Percentiles rank a stretch among this genome's conserved stretches.
phyloP scores from a whole-genome alignment of 2,329 filamentous ascomycete genomes.

The Microcera coccophila region DNA sequence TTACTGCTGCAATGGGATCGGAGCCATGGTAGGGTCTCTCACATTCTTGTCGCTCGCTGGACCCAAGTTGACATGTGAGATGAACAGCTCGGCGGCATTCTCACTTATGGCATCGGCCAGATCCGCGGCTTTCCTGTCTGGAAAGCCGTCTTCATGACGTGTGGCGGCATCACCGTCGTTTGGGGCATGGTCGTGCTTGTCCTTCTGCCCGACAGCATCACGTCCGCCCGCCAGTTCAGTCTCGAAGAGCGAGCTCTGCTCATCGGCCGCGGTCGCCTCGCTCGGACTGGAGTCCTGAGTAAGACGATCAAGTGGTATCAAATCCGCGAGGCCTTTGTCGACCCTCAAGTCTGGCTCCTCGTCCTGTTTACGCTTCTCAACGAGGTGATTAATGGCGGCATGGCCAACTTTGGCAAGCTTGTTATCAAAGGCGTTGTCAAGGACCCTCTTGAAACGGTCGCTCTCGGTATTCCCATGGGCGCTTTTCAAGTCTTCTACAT shows the following conservation, averaged over 20 bases:
- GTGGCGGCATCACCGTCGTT: slow-evolving; percentile 37
- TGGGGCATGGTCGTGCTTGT: slow-evolving; percentile 38
- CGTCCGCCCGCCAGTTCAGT: slow-evolving; percentile 31
- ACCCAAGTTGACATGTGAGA: no score
- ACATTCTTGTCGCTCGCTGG: no score
- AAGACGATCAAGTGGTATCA: slow-evolving; percentile 43
- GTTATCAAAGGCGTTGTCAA: slow-evolving; percentile 48
- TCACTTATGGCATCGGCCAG: slow-evolving; percentile 53
- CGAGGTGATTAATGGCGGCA: slow-evolving; percentile 51
- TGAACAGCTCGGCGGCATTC: slow-evolving; percentile 42
- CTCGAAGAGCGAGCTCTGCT: slow-evolving; percentile 28
- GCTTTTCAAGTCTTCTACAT: slow-evolving; percentile 52
- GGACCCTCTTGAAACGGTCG: slow-evolving; percentile 39
- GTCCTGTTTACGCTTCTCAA: slow-evolving; percentile 53
- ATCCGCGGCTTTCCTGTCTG: slow-evolving; percentile 39
- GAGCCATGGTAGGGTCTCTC: slow-evolving; percentile 37
- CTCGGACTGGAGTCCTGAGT: slow-evolving; percentile 39
- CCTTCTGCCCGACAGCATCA: slow-evolving; percentile 38
- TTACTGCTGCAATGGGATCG: slow-evolving; percentile 43
- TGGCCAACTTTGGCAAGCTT: slow-evolving; percentile 53
- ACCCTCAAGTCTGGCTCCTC: slow-evolving; percentile 43
- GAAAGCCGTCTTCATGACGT: slow-evolving; percentile 24
- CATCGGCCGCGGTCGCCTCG: slow-evolving; percentile 26
- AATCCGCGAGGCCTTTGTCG: slow-evolving; percentile 33
- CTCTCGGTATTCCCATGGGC: slow-evolving; percentile 52